phyloP scores from a whole-genome alignment of 345 rosid genomes.

The Euphorbia peplus region DNA sequence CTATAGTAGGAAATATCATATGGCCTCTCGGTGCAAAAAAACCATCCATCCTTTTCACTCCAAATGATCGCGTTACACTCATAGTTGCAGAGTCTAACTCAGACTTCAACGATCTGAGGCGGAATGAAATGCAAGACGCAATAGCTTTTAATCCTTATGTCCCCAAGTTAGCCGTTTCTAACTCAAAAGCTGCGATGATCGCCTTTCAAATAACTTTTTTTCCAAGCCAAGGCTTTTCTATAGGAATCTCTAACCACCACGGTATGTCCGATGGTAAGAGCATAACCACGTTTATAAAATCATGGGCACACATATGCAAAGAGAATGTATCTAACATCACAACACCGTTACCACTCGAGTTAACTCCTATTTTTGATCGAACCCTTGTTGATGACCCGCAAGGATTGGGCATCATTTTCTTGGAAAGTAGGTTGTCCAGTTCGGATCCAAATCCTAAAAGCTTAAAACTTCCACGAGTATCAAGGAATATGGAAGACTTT shows the following conservation, averaged over 20 bases:
- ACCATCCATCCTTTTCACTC: neutral
- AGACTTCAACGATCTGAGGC: neutral
- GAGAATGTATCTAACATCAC: neutral
- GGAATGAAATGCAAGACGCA: neutral
- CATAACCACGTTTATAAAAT: slow-evolving; percentile 1
- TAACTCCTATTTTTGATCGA: slow-evolving; percentile 32
- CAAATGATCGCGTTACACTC: neutral
- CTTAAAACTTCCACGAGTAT: no score
- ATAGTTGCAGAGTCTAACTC: neutral
- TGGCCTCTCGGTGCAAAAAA: neutral
- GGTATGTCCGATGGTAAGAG: slow-evolving; percentile 10
- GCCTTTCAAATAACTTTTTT: neutral
- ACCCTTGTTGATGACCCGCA: slow-evolving; percentile 22
- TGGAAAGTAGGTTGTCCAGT: neutral
- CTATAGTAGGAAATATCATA: neutral
- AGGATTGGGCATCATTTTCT: slow-evolving; percentile 19
- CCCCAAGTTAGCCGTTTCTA: neutral
- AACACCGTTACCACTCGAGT: slow-evolving; percentile 14
- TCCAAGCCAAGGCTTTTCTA: slow-evolving; percentile 1
- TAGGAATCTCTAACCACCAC: neutral
- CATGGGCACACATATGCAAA: slow-evolving; percentile 21
- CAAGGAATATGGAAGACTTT: no score
- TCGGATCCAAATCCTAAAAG: no score
- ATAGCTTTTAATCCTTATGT: neutral
- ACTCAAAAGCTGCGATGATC: neutral